phyloP scores from a whole-genome alignment of 345 rosid genomes.

The Hypericum perforatum region DNA sequence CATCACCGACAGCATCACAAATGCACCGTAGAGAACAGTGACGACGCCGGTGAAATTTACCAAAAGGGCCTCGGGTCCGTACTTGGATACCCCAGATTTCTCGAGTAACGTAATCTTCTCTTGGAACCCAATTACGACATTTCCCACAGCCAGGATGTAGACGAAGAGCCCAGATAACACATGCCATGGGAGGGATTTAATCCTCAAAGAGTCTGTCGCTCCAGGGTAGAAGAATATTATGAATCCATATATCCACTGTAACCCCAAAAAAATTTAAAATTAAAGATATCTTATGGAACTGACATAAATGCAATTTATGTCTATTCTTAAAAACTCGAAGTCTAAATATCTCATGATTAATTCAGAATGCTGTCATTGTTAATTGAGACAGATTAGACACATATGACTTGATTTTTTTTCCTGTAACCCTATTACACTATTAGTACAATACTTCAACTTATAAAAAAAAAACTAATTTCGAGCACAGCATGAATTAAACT shows the following conservation, averaged over 20 bases:
- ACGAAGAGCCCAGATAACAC: conserved; percentile 50
- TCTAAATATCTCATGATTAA: no score
- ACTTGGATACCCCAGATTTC: conserved; percentile 59
- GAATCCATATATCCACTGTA: conserved; percentile 77
- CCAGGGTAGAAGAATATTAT: conserved; percentile 70
- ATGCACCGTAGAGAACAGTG: conserved; percentile 56
- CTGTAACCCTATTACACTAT: no score
- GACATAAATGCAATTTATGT: no score
- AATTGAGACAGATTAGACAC: no score
- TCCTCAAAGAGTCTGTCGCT: conserved; percentile 37
- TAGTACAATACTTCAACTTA: no score
- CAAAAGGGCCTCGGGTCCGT: conserved; percentile 72
- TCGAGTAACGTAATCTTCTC: conserved; percentile 92
- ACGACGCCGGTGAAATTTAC: conserved; percentile 78
- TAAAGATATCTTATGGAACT: no score
- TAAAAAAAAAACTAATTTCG: no score
- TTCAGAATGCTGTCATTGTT: no score
- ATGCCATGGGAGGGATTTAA: conserved; percentile 63
- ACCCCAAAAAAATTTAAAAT: no score
- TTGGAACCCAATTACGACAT: conserved; percentile 58
- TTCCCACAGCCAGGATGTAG: conserved; percentile 49
- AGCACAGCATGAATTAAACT: no score
- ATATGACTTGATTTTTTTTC: no score
- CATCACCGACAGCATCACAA: conserved; percentile 47
- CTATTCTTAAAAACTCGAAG: no score